A percentile compares a stretch with the other conserved stretches of the same genome.
Conservation (phyloP, 2,329 filamentous ascomycete species). For the Botryotinia globosa region DNA sequence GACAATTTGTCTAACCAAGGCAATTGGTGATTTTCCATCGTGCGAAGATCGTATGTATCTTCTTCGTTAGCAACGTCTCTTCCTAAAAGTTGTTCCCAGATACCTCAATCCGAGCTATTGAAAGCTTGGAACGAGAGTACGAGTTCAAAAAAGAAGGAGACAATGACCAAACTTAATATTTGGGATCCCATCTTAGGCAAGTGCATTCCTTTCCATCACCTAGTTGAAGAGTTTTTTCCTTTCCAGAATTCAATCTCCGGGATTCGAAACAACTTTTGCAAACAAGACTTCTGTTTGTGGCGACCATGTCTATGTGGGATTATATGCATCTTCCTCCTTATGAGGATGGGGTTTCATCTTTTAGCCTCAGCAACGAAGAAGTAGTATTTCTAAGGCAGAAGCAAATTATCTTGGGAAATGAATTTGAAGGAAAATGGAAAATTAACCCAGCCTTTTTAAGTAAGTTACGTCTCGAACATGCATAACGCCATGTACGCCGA, state of each 20-base stretch:
- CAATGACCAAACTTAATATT: not conserved
- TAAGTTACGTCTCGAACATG: not conserved
- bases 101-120: not conserved
- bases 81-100: not conserved
- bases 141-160: not conserved
- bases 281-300: not conserved
- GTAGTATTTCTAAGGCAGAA: not conserved
- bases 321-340: not conserved
- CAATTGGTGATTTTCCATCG: not conserved
- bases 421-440: not conserved
- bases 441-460: not conserved
- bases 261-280: not conserved
- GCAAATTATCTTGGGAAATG: not conserved
- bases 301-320: conserved; percentile 1
- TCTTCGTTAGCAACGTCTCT: not conserved
- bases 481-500: no score
- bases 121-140: not conserved
- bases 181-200: not conserved
- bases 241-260: no score
- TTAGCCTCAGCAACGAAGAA: not conserved
- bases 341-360: not conserved
- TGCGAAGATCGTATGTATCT: rapidly evolving
- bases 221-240: not conserved
- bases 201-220: not conserved
- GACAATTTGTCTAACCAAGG: not conserved